These are phyloP conservation scores for Pythium oligandrum DNA, from an alignment of 352 stramenopile species.

Conservation along the genomic window DNA sequence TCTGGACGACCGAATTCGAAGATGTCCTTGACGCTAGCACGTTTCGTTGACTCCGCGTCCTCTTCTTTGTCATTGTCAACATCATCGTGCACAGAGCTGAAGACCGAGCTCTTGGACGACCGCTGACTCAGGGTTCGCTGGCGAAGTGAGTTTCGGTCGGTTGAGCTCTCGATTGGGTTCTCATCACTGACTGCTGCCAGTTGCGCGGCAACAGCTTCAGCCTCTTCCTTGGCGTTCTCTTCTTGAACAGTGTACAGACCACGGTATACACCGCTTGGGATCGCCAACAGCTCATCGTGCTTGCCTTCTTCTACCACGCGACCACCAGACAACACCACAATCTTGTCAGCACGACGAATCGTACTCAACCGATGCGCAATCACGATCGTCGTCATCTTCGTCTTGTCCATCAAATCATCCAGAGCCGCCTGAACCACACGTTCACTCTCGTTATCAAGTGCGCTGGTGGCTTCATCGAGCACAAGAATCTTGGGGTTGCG, in stretches of 20 bases:
- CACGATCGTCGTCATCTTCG: conserved; percentile 56
- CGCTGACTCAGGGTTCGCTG: conserved; percentile 20
- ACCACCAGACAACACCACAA: no score
- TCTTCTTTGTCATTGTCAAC: no score
- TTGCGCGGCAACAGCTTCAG: conserved; percentile 15
- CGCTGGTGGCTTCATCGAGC: no score
- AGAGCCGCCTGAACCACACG: conserved; percentile 39
- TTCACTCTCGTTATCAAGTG: no score
- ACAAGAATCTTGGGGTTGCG: conserved; percentile 42
- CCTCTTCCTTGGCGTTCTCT: conserved; percentile 3
- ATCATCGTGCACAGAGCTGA: no score
- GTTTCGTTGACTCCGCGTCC: no score
- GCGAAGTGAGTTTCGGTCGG: conserved; percentile 50
- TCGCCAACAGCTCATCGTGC: conserved; percentile 29
- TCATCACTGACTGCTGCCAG: conserved; percentile 81
- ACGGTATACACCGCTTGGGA: conserved; percentile 72
- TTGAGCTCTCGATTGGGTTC: conserved; percentile 73
- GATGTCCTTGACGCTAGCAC: no score
- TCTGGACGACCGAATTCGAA: no score
- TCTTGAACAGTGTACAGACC: conserved; percentile 71
- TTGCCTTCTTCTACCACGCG: conserved; percentile 31
- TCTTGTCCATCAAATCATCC: conserved; percentile 26
- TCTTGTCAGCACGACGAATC: conserved; percentile 42
- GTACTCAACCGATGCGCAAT: conserved; percentile 54
- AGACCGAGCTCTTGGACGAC: conserved; percentile 10